Percentiles rank a stretch among this genome's conserved stretches.
Conservation (phyloP, 1,284 basidiomycete genomes). For the Ganoderma sinense region DNA sequence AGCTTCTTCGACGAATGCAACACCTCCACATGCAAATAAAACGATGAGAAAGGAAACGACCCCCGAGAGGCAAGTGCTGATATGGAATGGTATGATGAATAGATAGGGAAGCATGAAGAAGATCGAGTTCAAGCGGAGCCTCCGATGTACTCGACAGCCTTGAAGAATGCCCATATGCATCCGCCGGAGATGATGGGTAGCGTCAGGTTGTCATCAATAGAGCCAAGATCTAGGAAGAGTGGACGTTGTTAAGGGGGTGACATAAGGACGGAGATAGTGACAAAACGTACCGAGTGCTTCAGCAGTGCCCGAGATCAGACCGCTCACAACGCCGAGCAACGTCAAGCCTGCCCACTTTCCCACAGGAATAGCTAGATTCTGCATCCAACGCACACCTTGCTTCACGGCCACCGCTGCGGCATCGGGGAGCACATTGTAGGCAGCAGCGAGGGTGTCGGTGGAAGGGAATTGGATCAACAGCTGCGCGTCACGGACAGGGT, state of each 20-base stretch:
- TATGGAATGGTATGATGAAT: neutral
- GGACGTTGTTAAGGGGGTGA: neutral
- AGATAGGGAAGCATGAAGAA: neutral
- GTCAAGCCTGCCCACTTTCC: constrained; percentile 63
- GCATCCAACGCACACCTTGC: constrained; percentile 24
- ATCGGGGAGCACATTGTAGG: constrained; percentile 15
- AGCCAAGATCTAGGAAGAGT: constrained; percentile 78
- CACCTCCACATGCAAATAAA: neutral
- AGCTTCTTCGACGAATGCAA: neutral
- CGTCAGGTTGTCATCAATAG: constrained; percentile 92
- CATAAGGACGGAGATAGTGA: neutral
- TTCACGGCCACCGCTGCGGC: constrained; percentile 5
- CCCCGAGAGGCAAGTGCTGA: neutral
- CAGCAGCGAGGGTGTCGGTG: constrained; percentile 25
- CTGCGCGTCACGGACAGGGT: constrained; percentile 50
- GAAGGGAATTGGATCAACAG: constrained; percentile 37
- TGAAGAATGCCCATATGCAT: constrained; percentile 79
- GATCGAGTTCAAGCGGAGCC: constrained; percentile 17
- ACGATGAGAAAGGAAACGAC: neutral
- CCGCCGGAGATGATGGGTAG: constrained; percentile 91
- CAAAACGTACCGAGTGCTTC: constrained; percentile 80
- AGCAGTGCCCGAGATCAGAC: constrained; percentile 82
- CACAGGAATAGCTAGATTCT: constrained; percentile 14
- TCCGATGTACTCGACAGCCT: constrained; percentile 43
- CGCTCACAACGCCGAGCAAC: constrained; percentile 68